These are phyloP conservation scores for Kwoniella dejecticola DNA, from an alignment of 768 basidiomycete genomes.

Conservation along the genomic window DNA sequence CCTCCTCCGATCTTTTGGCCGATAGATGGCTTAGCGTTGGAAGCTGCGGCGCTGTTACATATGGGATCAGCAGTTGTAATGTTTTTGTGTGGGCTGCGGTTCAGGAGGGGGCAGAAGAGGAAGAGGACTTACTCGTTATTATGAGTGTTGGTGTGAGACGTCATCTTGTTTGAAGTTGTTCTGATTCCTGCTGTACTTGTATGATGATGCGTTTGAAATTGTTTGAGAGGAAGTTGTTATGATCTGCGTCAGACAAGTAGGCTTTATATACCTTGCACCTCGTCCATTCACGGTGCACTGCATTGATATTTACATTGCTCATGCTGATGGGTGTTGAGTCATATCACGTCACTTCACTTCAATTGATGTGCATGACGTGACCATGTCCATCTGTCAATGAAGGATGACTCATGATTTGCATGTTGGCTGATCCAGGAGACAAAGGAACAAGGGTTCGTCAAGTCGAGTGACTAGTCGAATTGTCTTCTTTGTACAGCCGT, in stretches of 20 bases:
- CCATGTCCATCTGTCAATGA: not conserved
- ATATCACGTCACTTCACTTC: slow-evolving; percentile 5
- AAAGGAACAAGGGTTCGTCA: not conserved
- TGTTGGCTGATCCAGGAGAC: not conserved
- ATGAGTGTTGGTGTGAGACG: not conserved
- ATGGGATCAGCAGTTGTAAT: not conserved
- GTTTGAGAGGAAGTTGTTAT: too few species aligned
- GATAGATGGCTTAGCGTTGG: slow-evolving; percentile 13
- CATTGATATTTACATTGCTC: not conserved
- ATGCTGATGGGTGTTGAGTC: slow-evolving; percentile 6
- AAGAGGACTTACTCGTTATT: slow-evolving; percentile 1
- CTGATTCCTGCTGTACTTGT: too few species aligned
- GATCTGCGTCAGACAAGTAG: not conserved
- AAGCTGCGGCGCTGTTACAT: not conserved
- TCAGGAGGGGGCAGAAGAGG: not conserved
- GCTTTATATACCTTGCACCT: not conserved
- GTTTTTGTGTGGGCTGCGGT: not conserved
- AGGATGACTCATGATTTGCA: not conserved
- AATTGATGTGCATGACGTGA: slow-evolving; percentile 12
- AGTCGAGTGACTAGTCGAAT: not conserved
- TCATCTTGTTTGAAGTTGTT: not conserved
- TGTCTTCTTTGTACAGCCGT: too few species aligned
- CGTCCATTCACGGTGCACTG: too few species aligned
- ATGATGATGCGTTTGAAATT: too few species aligned
- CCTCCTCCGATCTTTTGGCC: slow-evolving; percentile 18